Evolutionary conservation across 2,329 filamentous ascomycete genomes (phyloP).

Genomic region (Calcarisporium arbuscula): DNA sequence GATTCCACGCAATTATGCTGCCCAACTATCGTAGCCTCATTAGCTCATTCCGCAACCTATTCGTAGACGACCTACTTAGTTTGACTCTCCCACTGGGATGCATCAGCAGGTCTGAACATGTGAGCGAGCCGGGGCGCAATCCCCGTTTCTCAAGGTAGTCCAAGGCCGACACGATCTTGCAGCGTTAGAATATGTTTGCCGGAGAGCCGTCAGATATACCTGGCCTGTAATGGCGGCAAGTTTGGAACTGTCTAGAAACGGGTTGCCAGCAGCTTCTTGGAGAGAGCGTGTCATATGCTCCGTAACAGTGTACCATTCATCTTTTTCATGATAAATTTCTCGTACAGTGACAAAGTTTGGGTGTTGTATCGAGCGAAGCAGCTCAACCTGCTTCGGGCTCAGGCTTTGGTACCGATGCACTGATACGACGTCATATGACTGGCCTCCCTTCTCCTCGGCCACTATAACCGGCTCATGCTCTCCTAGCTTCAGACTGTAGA

Average conservation of each 20-base stretch:
- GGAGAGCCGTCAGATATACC: background rate
- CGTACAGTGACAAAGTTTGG: conserved; percentile 2
- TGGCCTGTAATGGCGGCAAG: conserved; percentile 3
- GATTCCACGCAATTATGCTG: conserved; percentile 1
- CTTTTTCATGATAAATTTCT: conserved; percentile 1
- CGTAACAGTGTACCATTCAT: conserved; percentile 4
- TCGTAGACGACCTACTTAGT: conserved; percentile 1
- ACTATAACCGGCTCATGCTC: conserved; percentile 1
- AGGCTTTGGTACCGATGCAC: background rate
- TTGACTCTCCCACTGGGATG: conserved; percentile 1
- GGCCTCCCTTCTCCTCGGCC: background rate
- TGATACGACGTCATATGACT: background rate
- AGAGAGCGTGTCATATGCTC: conserved; percentile 3
- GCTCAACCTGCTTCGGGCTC: background rate
- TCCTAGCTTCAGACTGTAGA: conserved; percentile 1
- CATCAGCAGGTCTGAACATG: conserved; percentile 1
- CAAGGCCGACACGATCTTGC: conserved; percentile 1
- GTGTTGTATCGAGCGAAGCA: conserved; percentile 3
- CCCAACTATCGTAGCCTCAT: background rate
- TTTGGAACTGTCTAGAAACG: conserved; percentile 2
- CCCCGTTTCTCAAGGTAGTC: conserved; percentile 1
- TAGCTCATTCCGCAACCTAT: background rate
- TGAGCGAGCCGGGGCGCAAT: background rate
- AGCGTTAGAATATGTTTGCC: background rate
- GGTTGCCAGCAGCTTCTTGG: conserved; percentile 1